Evolutionary conservation across 768 basidiomycete species (phyloP).

Genomic region (Tremella yokohamensis): DNA sequence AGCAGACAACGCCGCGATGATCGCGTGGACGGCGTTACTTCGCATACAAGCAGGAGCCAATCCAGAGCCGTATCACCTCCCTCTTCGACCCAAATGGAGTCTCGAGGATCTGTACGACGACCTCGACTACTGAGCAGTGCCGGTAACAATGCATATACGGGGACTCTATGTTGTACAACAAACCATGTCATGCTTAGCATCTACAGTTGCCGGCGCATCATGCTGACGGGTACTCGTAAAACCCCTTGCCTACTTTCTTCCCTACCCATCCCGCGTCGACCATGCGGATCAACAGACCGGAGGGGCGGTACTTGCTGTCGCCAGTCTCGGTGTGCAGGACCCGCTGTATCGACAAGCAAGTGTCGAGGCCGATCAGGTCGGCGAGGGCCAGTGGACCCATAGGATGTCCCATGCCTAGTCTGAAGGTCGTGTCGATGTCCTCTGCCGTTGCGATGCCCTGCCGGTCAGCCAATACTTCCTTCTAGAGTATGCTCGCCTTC

Average conservation of each 20-base stretch:
- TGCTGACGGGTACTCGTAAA: conserved; percentile 69
- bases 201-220: too few relatives aligned
- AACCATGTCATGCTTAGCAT: too few relatives aligned
- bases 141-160: too few relatives aligned
- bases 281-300: conserved; percentile 85
- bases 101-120: conserved; percentile 60
- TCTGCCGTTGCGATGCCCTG: conserved; percentile 88
- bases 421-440: conserved; percentile 91
- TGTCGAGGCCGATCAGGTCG: conserved; percentile 83
- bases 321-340: conserved; percentile 83
- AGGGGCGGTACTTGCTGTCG: conserved; percentile 92
- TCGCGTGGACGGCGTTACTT: conserved; percentile 84
- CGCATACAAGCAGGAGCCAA: conserved; percentile 68
- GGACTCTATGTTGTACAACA: too few relatives aligned
- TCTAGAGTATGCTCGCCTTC: conserved; percentile 57
- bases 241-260: conserved; percentile 87
- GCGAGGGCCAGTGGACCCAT: conserved; percentile 92
- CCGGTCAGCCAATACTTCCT: not conserved
- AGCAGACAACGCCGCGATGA: conserved; percentile 93
- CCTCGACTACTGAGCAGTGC: not conserved
- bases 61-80: conserved; percentile 58
- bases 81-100: conserved; percentile 70
- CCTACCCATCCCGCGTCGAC: conserved; percentile 94
- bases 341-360: conserved; percentile 87
- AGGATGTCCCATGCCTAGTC: conserved; percentile 72